Evolutionary conservation across 345 rosid species (phyloP), one percentile per base, ranked within the genome.

Genomic region (Eucalyptus paniculata): DNA sequence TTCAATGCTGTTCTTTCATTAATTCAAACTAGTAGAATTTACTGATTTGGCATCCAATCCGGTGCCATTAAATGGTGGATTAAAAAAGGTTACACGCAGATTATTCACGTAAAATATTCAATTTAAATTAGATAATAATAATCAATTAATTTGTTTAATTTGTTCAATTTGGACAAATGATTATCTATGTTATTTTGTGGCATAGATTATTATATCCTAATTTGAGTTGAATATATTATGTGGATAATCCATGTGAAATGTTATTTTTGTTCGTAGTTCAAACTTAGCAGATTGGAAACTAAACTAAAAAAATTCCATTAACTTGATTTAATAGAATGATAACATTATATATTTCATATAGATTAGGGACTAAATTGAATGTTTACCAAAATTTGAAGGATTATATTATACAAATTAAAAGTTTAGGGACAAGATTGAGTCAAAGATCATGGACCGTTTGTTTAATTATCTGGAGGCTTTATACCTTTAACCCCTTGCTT

Each of bases 11-110:
- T 37, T 24, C 5, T 37, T 72, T 13, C 2, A 72, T 37, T 19
- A 37, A 72, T 72, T 72, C 28, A 37, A 72, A 11, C 42, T 72
- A 37, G 19, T 2, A 3, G 3, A 34, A 0, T 37, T 21, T 37
- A 12, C 3, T 40, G 5, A 77, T 21, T 72, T 21, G 2, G 16
- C 45, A 34, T 72, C 12, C 8, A 21, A 77, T 40, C 3, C 9
- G 3, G 5, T 21, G 13, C 5, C 9, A 12, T 77, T 69, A 4
- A 17, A 18, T 2, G 13, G 82, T 34, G 82, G 82, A 69, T 18
- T 0, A 69, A 69, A 34, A 69, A 77, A 21, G 15, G 5, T 77
- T 3, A 40, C 28, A 77, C 0, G 15, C 2, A 7, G 8, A 77
- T 37, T 37, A 77, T 77, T 13, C 47, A 40, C 0, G 9, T 77